Conservation (phyloP, 1,284 basidiomycete genomes). For the Schizophyllum commune region DNA sequence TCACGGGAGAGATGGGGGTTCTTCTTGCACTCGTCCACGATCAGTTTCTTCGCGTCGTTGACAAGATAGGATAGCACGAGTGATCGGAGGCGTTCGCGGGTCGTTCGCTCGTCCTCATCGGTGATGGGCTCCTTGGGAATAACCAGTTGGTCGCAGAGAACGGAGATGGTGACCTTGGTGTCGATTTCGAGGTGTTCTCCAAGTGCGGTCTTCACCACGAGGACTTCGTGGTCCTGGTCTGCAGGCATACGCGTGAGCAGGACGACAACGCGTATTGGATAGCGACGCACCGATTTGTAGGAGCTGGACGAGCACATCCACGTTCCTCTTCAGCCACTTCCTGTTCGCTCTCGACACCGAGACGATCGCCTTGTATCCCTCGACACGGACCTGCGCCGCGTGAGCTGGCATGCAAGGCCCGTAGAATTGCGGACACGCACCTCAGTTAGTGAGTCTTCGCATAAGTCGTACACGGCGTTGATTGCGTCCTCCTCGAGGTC, state of each 20-base stretch:
- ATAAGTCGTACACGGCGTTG: slow-evolving; percentile 67
- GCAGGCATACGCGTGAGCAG: slow-evolving; percentile 4
- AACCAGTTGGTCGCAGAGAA: slow-evolving; percentile 60
- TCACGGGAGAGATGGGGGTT: neutral
- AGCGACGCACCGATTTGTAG: slow-evolving; percentile 57
- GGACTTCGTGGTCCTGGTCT: slow-evolving; percentile 63
- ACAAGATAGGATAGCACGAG: slow-evolving; percentile 55
- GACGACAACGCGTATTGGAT: neutral
- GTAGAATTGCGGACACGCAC: slow-evolving; percentile 24
- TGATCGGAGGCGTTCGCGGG: slow-evolving; percentile 46
- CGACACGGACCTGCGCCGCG: slow-evolving; percentile 49
- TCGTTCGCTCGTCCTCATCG: slow-evolving; percentile 52
- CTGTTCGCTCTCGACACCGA: slow-evolving; percentile 50
- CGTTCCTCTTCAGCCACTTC: slow-evolving; percentile 61
- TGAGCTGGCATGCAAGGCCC: neutral
- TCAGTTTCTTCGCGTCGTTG: slow-evolving; percentile 40
- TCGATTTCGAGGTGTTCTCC: slow-evolving; percentile 58
- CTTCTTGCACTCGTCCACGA: slow-evolving; percentile 27
- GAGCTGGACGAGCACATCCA: slow-evolving; percentile 65
- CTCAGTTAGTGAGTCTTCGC: slow-evolving; percentile 55
- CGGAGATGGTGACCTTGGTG: slow-evolving; percentile 48
- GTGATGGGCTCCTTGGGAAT: slow-evolving; percentile 36
- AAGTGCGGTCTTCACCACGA: slow-evolving; percentile 51
- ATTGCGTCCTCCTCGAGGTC: slow-evolving; percentile 66
- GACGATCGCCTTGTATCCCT: slow-evolving; percentile 57